Base-by-base conservation (phyloP, 2,329 filamentous ascomycete species). In the Aspergillus hiratsukae region DNA sequence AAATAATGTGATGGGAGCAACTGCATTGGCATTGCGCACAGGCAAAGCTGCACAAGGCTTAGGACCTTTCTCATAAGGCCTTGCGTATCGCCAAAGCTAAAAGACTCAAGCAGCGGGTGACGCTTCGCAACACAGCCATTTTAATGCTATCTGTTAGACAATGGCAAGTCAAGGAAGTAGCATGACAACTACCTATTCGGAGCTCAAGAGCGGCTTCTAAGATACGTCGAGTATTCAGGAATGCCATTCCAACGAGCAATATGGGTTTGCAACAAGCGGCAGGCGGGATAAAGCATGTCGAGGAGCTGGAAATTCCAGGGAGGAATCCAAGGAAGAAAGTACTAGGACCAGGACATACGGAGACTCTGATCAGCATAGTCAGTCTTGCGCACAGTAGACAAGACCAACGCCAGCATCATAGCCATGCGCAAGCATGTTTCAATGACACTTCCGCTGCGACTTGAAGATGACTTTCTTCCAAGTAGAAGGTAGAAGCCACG, bases 381-480 rank as follows among this genome's bases (percentile, higher is more conserved):
- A 50, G 43, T 31, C 29, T 54, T 3, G 46, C 46, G 7, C 29
- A 17, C 27, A 31, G 21, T 10, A 28, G 29, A 40, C 46, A 50
- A 17, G 31, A 60, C 58, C 57, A 48, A 59, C 29, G 25, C 21
- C 17, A 11, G 4, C 7, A 46, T 46, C 11, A 25, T 46, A 10
- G 43, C 21, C 11, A 23, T 46, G 21, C 43, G 43, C 23, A 25
- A 23, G 14, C 14, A 6, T 19, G 43, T 14, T 23, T 14, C 2
- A 14, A 46, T 46, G 10, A 46, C 43, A 21, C 43, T 25, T 21
- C 10, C 43, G 10, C 43, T 10, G 43, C 1, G 43, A 23, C 23
- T 17, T 27, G 19, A 23, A 46, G 43, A 46, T 46, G 43, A 25
- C 19, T 21, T 9, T 25, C 21, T 25, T 11, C 11, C 11, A 10